Evolutionary conservation across 2,329 filamentous ascomycete species (phyloP), one percentile per base, ranked within the genome.

Genomic region (Microdochium trichocladiopsis): DNA sequence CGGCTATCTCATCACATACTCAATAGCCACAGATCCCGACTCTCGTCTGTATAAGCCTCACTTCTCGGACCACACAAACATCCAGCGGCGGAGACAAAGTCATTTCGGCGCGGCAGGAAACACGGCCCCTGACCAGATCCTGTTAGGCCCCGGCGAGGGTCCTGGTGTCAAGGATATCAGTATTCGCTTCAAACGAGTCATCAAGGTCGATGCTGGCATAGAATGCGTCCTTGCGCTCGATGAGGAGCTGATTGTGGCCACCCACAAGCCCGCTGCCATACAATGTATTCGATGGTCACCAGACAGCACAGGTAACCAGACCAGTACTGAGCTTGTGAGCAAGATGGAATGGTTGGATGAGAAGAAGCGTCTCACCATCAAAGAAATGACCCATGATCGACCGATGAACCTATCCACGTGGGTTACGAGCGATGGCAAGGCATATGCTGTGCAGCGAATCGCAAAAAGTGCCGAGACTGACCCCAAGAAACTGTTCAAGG

Each of bases 231-330:
- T 97, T 51, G 93, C 94, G 2, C 78, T 97, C 22, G 94, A 97
- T 58, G 90, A 96, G 52, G 94, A 97, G 68, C 75, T 99, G 41
- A 78, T 97, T 22, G 92, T 99, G 50, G 90, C 94, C 4, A 99
- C 94, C 1, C 78, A 83, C 53, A 96, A 94, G 63, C 94, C 94
- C 3, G 86, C 92, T 1, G 93, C 94, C n/a, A 84, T 97, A 16
- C 94, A 99, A 69, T 96, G 92, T 70, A 97, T 99, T 60, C 84
- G 88, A 53, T 99, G 94, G 94, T 88, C 87, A 0, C 88, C 92
- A 1, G 92, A 96, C 65, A 86, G 79, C 58, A 81, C 78, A 31
- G 88, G 89, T 21, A 87, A 81, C 55, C 93, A 97, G 69, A 96
- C 92, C 2, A 91, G 84, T 59, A 96, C 94, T 1, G 92, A 97